Percentiles rank a stretch among this genome's conserved stretches.
Evolutionary conservation across 495 filamentous ascomycete genomes (phyloP).

Genomic region (Penicillium silybi): DNA sequence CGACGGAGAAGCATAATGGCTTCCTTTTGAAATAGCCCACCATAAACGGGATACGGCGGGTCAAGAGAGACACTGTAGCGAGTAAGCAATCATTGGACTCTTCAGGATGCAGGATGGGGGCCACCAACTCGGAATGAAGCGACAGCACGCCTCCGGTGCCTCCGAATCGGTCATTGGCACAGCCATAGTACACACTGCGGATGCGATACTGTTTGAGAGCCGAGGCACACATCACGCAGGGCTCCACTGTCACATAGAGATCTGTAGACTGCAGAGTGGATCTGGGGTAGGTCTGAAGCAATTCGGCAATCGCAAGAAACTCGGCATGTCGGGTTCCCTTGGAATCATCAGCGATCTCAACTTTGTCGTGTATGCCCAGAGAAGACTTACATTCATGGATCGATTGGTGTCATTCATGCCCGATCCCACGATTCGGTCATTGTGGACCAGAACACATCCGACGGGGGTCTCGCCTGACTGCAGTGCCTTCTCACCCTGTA

Average conservation of each 20-base stretch:
- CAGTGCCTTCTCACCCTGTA: constrained; percentile 76
- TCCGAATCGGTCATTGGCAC: constrained; percentile 91
- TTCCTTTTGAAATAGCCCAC: constrained; percentile 80
- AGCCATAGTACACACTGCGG: constrained; percentile 87
- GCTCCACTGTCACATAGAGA: constrained; percentile 95
- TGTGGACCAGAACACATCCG: constrained; percentile 85
- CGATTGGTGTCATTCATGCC: constrained; percentile 97
- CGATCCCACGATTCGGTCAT: constrained; percentile 67
- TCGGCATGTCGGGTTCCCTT: constrained; percentile 93
- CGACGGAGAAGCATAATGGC: constrained; percentile 85
- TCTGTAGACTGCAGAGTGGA: constrained; percentile 64
- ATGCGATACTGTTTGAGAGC: constrained; percentile 79
- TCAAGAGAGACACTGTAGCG: constrained; percentile 55
- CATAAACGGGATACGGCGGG: constrained; percentile 67
- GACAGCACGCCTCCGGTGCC: constrained; percentile 88
- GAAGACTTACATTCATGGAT: constrained; percentile 60
- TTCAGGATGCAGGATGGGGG: not conserved
- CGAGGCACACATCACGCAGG: constrained; percentile 98
- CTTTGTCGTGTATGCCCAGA: not conserved
- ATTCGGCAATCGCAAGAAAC: constrained; percentile 72
- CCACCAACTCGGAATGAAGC: constrained; percentile 68
- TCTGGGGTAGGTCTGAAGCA: constrained; percentile 53
- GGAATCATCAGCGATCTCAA: not conserved
- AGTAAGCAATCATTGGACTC: constrained; percentile 10
- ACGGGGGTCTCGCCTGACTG: constrained; percentile 85